A percentile compares a stretch with the other conserved stretches of the same genome.
phyloP scores from a whole-genome alignment of 257 asterid species.

The Cynanchum wilfordii region DNA sequence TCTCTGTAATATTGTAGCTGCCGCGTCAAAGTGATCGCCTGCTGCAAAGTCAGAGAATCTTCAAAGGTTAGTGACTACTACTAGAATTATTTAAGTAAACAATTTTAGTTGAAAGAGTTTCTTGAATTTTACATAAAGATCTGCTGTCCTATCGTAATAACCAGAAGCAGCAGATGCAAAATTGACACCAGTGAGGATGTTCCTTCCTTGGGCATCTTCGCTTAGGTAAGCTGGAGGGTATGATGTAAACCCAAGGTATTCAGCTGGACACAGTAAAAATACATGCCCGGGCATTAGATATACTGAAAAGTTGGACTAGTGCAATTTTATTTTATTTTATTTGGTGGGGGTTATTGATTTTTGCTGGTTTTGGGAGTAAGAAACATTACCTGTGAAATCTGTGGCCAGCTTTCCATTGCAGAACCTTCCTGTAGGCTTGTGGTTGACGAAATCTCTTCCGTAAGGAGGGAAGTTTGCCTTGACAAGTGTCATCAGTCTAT shows the following conservation, averaged over 20 bases:
- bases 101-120: not conserved
- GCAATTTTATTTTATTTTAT: no score
- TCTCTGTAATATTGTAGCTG: slow-evolving; percentile 54
- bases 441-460: slow-evolving; percentile 71
- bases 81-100: not conserved
- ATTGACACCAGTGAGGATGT: slow-evolving; percentile 59
- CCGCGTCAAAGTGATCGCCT: slow-evolving; percentile 50
- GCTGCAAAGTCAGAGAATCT: slow-evolving; percentile 34
- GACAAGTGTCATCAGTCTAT: slow-evolving; percentile 54
- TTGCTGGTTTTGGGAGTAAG: not conserved
- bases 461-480: slow-evolving; percentile 84
- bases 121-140: slow-evolving; percentile 42
- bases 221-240: slow-evolving; percentile 82
- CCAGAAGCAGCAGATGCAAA: slow-evolving; percentile 96
- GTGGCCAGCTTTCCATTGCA: slow-evolving; percentile 88
- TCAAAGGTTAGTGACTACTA: not conserved
- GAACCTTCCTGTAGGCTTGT: slow-evolving; percentile 82
- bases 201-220: slow-evolving; percentile 49
- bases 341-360: no score
- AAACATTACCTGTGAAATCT: slow-evolving; percentile 59
- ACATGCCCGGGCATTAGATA: slow-evolving; percentile 2
- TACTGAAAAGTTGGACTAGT: not conserved
- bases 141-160: slow-evolving; percentile 64
- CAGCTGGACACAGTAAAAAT: slow-evolving; percentile 43
- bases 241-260: slow-evolving; percentile 64